Base-by-base conservation (phyloP, 768 basidiomycete species). In the Mycena capillaripes region DNA sequence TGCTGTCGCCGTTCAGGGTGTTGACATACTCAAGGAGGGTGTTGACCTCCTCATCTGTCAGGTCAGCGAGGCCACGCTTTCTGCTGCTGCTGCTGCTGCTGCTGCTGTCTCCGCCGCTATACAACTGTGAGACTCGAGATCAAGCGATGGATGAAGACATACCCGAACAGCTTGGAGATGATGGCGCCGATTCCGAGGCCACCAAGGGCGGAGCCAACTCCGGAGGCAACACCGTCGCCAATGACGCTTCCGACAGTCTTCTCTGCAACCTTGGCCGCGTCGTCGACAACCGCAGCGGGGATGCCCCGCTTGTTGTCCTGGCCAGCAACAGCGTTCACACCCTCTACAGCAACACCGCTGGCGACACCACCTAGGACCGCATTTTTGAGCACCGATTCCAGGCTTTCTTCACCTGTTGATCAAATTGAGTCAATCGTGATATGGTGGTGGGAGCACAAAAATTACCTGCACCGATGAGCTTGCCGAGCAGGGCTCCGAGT, bases 101-200 rank as follows among this genome's bases (percentile, higher is more conserved):
- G 5, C n/a, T n/a, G n/a, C n/a, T n/a, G n/a, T n/a, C n/a, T n/a
- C n/a, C n/a, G n/a, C n/a, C n/a, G n/a, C n/a, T n/a, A n/a, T n/a
- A n/a, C n/a, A n/a, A n/a, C n/a, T n/a, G n/a, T n/a, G n/a, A n/a
- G n/a, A n/a, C n/a, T n/a, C n/a, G n/a, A n/a, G n/a, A n/a, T n/a
- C n/a, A n/a, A n/a, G n/a, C n/a, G n/a, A 8, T 9, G 12, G 19
- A 29, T 11, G 17, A 12, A 38, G 23, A 58, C 69, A 23, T 44
- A 60, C 64, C 70, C 70, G 42, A 71, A 66, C 19, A 71, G 50
- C 70, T 71, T 71, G 50, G 36, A 38, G 59, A 71, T 42, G 42
- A 71, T 61, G 4, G 70, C 57, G 50, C 46, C 48, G 29, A 71
- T 71, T 40, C 64, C 70, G n/a, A 66, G 64, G 12, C 70, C 69